These are phyloP conservation scores for Colletotrichum sp. DNA, from an alignment of 2,329 filamentous ascomycete species.

Conservation along the genomic window DNA sequence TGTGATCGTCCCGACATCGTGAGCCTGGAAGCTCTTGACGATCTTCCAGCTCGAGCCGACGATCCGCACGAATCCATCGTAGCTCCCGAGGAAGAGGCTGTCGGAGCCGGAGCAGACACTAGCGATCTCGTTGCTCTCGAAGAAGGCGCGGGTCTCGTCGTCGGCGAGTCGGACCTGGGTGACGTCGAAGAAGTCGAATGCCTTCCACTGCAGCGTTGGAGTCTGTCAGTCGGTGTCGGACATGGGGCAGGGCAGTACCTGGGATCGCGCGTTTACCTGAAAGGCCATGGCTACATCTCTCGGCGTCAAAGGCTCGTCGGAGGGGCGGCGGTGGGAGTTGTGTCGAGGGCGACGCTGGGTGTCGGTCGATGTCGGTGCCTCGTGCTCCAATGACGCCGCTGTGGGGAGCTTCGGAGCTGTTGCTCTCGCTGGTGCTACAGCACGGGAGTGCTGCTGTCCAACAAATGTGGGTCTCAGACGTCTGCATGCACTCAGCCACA, in stretches of 20 bases:
- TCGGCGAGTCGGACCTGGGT: conserved; percentile 80
- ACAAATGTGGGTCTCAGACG: not conserved
- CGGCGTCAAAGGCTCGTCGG: not conserved
- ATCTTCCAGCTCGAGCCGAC: conserved; percentile 88
- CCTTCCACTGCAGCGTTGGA: conserved; percentile 78
- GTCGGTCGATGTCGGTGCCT: conserved; percentile 16
- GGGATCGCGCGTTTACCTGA: conserved; percentile 4
- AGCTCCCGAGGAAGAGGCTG: conserved; percentile 86
- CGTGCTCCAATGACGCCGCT: conserved; percentile 30
- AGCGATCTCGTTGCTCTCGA: conserved; percentile 83
- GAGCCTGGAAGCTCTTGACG: conserved; percentile 83
- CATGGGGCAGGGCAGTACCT: not conserved
- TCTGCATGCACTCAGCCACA: not conserved
- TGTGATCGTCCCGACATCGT: conserved; percentile 80
- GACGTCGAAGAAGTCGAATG: conserved; percentile 99
- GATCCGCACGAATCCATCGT: conserved; percentile 86
- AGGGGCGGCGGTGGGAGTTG: not conserved
- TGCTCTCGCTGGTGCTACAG: not conserved
- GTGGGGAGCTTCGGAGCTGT: conserved; percentile 23
- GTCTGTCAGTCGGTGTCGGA: not conserved
- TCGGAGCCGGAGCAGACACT: conserved; percentile 87
- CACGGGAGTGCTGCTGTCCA: not conserved
- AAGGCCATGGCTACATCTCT: conserved; percentile 25
- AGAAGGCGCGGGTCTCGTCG: conserved; percentile 77
- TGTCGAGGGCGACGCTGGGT: not conserved